Conservation (phyloP, 768 basidiomycete genomes). For the Saitozyma sp. region DNA sequence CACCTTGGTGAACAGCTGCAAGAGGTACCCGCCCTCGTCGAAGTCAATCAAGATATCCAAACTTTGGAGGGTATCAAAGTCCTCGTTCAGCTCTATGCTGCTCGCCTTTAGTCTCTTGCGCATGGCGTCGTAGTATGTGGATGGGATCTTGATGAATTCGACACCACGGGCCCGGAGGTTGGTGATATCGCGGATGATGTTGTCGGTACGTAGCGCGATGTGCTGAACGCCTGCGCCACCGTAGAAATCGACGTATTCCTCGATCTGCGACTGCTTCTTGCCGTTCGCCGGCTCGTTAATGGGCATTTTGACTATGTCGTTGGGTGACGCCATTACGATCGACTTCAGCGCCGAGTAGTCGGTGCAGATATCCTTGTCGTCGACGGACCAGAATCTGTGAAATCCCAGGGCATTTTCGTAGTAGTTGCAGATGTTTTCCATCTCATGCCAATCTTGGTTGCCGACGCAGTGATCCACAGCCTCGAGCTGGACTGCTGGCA, state of each 20-base stretch:
- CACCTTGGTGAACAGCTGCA: conserved; percentile 6
- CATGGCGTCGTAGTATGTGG: conserved; percentile 1
- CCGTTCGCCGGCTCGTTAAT: conserved; percentile 5
- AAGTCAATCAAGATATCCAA: conserved; percentile 4
- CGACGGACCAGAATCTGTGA: conserved; percentile 7
- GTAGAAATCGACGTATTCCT: conserved; percentile 6
- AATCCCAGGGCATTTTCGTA: conserved; percentile 6
- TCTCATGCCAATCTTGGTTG: conserved; percentile 3
- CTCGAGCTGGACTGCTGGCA: neutral
- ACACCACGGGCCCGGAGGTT: conserved; percentile 4
- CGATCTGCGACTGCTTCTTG: conserved; percentile 3
- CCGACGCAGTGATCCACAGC: conserved; percentile 4
- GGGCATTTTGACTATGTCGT: conserved; percentile 6
- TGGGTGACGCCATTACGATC: conserved; percentile 4
- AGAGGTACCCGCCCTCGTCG: conserved; percentile 3
- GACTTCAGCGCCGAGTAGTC: conserved; percentile 8
- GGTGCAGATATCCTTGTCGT: conserved; percentile 4
- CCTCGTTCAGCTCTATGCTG: conserved; percentile 1
- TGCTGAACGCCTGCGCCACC: conserved; percentile 7
- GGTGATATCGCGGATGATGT: conserved; percentile 8
- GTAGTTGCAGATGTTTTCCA: conserved; percentile 6
- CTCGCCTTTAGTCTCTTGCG: neutral
- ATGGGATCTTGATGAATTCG: conserved; percentile 6
- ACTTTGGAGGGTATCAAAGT: neutral
- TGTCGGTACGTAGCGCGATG: conserved; percentile 3